Conservation (phyloP, 2,329 filamentous ascomycete genomes). For the Aspergillus ustus region DNA sequence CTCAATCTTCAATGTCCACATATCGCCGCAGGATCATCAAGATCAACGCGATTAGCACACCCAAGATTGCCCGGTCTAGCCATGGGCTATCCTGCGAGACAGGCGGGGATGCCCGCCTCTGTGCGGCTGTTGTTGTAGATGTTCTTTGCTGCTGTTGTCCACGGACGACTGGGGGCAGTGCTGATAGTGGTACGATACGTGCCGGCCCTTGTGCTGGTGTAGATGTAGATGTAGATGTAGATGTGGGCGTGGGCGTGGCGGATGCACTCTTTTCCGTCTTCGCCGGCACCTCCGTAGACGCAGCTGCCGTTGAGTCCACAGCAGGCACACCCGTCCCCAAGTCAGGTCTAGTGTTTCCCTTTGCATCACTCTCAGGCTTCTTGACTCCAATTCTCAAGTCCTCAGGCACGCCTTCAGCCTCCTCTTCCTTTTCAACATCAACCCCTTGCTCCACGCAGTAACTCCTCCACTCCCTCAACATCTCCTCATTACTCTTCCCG, state of each 20-base stretch:
- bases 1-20: constrained; percentile 12
- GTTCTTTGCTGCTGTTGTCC: background rate
- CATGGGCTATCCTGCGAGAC: constrained; percentile 16
- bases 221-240: background rate
- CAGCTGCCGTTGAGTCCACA: background rate
- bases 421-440: constrained; percentile 42
- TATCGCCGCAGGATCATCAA: constrained; percentile 16
- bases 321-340: background rate
- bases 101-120: background rate
- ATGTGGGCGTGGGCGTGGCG: background rate
- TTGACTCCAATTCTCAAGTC: constrained; percentile 8
- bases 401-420: constrained; percentile 49
- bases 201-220: background rate
- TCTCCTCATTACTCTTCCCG: constrained; percentile 65
- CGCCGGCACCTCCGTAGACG: background rate
- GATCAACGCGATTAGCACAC: constrained; percentile 17
- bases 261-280: background rate
- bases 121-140: background rate
- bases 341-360: background rate
- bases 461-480: constrained; percentile 72
- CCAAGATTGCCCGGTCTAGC: constrained; percentile 19
- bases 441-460: constrained; percentile 47
- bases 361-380: background rate
- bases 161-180: background rate
- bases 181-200: background rate